phyloP scores from a whole-genome alignment of 2,329 filamentous ascomycete genomes.

The Penicillium aurantiogriseum region DNA sequence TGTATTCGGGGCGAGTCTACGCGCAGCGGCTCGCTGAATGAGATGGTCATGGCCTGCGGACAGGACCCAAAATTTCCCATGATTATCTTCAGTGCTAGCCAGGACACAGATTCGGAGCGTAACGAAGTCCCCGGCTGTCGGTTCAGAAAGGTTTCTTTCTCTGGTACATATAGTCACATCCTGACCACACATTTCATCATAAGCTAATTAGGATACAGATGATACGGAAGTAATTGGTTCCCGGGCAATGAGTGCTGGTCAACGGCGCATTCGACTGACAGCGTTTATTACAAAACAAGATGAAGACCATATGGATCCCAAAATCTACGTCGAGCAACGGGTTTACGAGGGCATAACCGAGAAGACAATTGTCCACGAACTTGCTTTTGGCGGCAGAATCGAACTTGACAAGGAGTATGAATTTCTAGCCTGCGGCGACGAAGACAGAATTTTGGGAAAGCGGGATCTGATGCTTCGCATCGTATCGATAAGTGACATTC shows the following conservation, averaged over 20 bases:
- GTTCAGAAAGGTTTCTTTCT: slow-evolving; percentile 19
- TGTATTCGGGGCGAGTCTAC: slow-evolving; percentile 12
- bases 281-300: not conserved
- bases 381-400: slow-evolving; percentile 11
- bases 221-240: too few species aligned
- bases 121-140: slow-evolving; percentile 15
- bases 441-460: slow-evolving; percentile 15
- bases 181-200: too few species aligned
- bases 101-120: slow-evolving; percentile 9
- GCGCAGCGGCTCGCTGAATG: slow-evolving; percentile 9
- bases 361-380: slow-evolving; percentile 15
- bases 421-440: slow-evolving; percentile 18
- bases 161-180: slow-evolving; percentile 6
- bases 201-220: too few species aligned
- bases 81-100: slow-evolving; percentile 18
- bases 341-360: slow-evolving; percentile 10
- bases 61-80: slow-evolving; percentile 1
- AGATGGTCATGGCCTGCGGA: slow-evolving; percentile 10
- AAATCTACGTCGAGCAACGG: slow-evolving; percentile 18
- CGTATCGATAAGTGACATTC: slow-evolving; percentile 13
- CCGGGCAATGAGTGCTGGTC: too few species aligned
- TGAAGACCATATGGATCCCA: slow-evolving; percentile 9
- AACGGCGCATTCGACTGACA: too few species aligned
- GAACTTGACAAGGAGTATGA: slow-evolving; percentile 16
- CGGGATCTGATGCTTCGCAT: slow-evolving; percentile 16